Evolutionary conservation across 164 flowering plant species (phyloP), one percentile per base, ranked within the genome.

Genomic region (Vitis cinerea): DNA sequence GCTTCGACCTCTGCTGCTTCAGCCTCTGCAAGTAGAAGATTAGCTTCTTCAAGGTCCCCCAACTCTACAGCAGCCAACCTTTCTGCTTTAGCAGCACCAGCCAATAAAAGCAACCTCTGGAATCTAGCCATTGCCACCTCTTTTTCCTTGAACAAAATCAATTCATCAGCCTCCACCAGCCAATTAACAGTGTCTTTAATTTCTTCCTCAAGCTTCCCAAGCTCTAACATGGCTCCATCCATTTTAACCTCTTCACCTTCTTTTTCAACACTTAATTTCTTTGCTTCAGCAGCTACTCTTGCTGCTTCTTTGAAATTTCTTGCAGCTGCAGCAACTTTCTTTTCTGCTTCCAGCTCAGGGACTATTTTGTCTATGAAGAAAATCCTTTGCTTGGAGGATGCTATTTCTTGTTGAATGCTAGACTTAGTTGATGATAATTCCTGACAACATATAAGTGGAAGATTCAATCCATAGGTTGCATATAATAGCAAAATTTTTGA

Each of bases 231-330:
- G 59, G 84, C 81, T 54, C 72, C 74, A 23, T 83, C 86, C 78
- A 83, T 69, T 68, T 80, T 86, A 12, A 37, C 68, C 77, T 80
- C 84, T 23, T 83, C 30, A 51, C 63, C 76, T 75, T 91, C 97
- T 74, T 79, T 88, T 67, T 89, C 94, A 68, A 77, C 57, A 47
- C 50, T 77, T 64, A 90, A 74, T 37, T 86, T 68, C 81, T 91
- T 91, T 5, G 85, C 86, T 69, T 91, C 94, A 12, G 90, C 83
- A 57, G 97, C 88, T 75, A 91, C 69, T 66, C 94, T 76, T 55
- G 90, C 94, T 66, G 97, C 97, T 83, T 91, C 97, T 80, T 87
- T 91, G 74, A 91, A 91, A 77, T 91, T 91, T 75, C 97, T 85
- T 58, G 91, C 85, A 70, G 91, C 67, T 64, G 97, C 90, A 65